phyloP scores from a whole-genome alignment of 2,329 filamentous ascomycete genomes.

The Scleromitrula shiraiana region DNA sequence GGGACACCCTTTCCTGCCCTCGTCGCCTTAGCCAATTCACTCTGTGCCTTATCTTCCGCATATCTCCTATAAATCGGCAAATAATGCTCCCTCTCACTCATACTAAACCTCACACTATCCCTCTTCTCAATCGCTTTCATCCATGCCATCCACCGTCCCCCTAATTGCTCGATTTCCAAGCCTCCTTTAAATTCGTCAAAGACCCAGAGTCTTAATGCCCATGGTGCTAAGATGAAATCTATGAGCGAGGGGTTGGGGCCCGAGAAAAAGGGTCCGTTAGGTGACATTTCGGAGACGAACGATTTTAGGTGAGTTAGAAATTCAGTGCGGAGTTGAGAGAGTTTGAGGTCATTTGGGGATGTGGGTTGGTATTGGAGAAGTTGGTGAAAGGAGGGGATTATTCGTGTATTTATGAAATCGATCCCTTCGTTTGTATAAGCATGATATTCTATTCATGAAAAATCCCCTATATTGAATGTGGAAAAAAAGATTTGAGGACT shows the following conservation, averaged over 20 bases:
- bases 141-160: conserved; percentile 61
- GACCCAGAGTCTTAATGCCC: conserved; percentile 63
- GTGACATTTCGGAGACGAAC: conserved; percentile 54
- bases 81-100: conserved; percentile 60
- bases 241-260: conserved; percentile 57
- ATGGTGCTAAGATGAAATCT: conserved; percentile 65
- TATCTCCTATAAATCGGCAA: conserved; percentile 60
- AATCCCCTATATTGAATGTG: too few species aligned
- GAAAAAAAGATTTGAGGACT: too few species aligned
- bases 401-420: conserved; percentile 58
- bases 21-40: conserved; percentile 53
- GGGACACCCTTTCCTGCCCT: conserved; percentile 56
- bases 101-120: conserved; percentile 58
- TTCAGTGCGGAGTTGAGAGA: conserved; percentile 48
- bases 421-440: too few species aligned
- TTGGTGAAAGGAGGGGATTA: conserved; percentile 63
- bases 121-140: conserved; percentile 48
- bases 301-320: conserved; percentile 51
- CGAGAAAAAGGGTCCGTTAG: conserved; percentile 57
- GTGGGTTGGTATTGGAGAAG: conserved; percentile 47
- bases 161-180: conserved; percentile 37
- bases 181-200: conserved; percentile 69
- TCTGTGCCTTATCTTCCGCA: conserved; percentile 56
- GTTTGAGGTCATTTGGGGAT: conserved; percentile 34
- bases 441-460: too few species aligned